Percentiles rank a stretch among this genome's conserved stretches.
These are phyloP conservation scores for Pseudovirgaria hyperparasitica DNA, from an alignment of 2,329 filamentous ascomycete genomes.

Conservation along the genomic window DNA sequence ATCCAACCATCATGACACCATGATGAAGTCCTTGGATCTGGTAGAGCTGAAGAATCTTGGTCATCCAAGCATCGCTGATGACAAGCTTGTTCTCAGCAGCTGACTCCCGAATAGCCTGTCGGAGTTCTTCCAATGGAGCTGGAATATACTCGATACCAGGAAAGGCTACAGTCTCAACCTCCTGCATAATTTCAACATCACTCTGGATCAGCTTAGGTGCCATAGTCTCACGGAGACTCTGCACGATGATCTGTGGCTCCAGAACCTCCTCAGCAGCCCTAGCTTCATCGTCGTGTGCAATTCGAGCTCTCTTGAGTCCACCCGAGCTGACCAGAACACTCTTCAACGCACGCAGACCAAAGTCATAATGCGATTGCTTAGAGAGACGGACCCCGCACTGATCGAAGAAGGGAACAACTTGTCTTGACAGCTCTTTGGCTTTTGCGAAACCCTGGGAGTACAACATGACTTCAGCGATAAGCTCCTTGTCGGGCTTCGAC, in stretches of 20 bases:
- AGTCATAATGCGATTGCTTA: slow-evolving; percentile 98
- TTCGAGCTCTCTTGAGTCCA: slow-evolving; percentile 76
- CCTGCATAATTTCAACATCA: slow-evolving; percentile 79
- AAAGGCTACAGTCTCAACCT: slow-evolving; percentile 77
- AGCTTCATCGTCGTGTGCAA: slow-evolving; percentile 45
- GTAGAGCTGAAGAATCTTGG: slow-evolving; percentile 90
- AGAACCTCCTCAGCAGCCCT: slow-evolving; percentile 58
- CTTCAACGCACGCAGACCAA: slow-evolving; percentile 92
- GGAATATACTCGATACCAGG: slow-evolving; percentile 87
- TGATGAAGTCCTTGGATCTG: slow-evolving; percentile 98
- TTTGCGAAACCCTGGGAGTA: slow-evolving; percentile 99
- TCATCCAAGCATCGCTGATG: slow-evolving; percentile 91
- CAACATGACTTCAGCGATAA: slow-evolving; percentile 99
- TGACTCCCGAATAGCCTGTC: slow-evolving; percentile 68
- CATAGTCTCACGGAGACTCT: slow-evolving; percentile 96
- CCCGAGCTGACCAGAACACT: slow-evolving; percentile 97
- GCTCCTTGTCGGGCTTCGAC: slow-evolving; percentile 98
- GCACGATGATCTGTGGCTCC: slow-evolving; percentile 95
- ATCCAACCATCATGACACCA: slow-evolving; percentile 99
- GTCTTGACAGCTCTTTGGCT: slow-evolving; percentile 83
- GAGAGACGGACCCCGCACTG: slow-evolving; percentile 69
- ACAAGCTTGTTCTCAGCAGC: slow-evolving; percentile 78
- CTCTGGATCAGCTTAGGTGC: slow-evolving; percentile 89
- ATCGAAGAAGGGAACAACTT: slow-evolving; percentile 97
- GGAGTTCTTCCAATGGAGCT: slow-evolving; percentile 68